Base-by-base conservation (phyloP, 768 basidiomycete species). In the Peribolospora baueri region DNA sequence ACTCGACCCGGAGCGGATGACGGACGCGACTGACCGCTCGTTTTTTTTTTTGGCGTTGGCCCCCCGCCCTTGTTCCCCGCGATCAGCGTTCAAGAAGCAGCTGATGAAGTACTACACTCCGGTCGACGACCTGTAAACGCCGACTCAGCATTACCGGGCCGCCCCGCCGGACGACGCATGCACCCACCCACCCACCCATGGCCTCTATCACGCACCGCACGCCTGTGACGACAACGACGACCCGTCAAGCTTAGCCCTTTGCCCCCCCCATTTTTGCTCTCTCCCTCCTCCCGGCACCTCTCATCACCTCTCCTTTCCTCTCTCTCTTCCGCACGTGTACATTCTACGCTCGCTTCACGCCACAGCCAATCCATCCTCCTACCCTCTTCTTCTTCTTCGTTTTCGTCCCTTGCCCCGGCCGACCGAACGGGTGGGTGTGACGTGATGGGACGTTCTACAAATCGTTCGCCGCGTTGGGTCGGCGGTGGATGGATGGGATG, bases 31-130 rank as follows among this genome's bases (percentile, higher is more conserved):
- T 46, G 46, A 46, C 14, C 9, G 9, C 46, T 14, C 5, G 50
- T 54, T 3, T n/a, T 50, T 52, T 14, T 14, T 45, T 46, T 10
- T 25, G 14, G 9, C 48, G n/a, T n/a, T 37, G 50, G 6, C 14
- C 36, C 11, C 5, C n/a, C 10, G 14, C 9, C 5, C 7, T 6
- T 47, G 39, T 50, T 42, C 10, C 10, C 1, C 40, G 5, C 39
- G 43, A 9, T 10, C 7, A n/a, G 14, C 55, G 60, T 64, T 54
- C 59, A 61, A 59, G 54, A 36, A 43, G 14, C 57, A 62, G 54
- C 48, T 61, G 10, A 49, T 52, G 6, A 57, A 57, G 58, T 58
- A 64, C 56, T 63, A 63, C 60, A 50, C 54, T 48, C 54, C 58
- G 39, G 45, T 62, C 46, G 56, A 54, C 7, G 60, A 61, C 42